Base-by-base conservation (phyloP, 768 basidiomycete genomes). In the Gymnopilus junonius region DNA sequence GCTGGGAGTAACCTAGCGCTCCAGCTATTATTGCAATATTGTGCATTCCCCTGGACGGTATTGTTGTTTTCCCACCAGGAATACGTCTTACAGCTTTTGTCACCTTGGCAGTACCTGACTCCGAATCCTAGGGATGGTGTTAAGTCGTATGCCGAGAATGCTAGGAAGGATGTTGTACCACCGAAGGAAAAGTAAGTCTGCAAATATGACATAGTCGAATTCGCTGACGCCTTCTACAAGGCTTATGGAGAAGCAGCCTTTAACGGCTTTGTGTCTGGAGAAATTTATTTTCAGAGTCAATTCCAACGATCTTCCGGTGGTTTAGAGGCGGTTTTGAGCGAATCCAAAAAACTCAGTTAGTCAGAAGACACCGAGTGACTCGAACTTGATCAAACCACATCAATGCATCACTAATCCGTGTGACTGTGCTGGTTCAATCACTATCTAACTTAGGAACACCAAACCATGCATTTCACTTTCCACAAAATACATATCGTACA, bases 1-100 rank as follows among this genome's bases (percentile, higher is more conserved):
- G 78, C 78, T 4, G 76, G 76, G 5, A 77, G 59, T 1, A 73
- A 75, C 53, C 69, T 79, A 40, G 66, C 70, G 5, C 59, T 74
- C 15, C 70, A 79, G 64, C 58, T 77, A 20, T 35, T 77, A 5
- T 71, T 73, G 4, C 74, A 76, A 76, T 61, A 69, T 74, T 17
- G 69, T 77, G 10, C 76, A 75, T n/a, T 55, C 77, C 76, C 2
- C 32, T 66, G 4, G 55, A 65, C 25, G 59, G 58, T 17, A 42
- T 70, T 8, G 63, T 62, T 8, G 21, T n/a, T 14, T 63, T 72
- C 10, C 20, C 58, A 5, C 40, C 53, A 8, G 65, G 73, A 27
- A 65, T 67, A 23, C 64, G 71, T 3, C 54, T 80, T 27, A 29
- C 71, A 15, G 74, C 65, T 76, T 59, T 73, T 79, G 69, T 80